These are phyloP conservation scores for Tricholoma hemisulphureum DNA, from an alignment of 768 basidiomycete genomes.

Conservation along the genomic window DNA sequence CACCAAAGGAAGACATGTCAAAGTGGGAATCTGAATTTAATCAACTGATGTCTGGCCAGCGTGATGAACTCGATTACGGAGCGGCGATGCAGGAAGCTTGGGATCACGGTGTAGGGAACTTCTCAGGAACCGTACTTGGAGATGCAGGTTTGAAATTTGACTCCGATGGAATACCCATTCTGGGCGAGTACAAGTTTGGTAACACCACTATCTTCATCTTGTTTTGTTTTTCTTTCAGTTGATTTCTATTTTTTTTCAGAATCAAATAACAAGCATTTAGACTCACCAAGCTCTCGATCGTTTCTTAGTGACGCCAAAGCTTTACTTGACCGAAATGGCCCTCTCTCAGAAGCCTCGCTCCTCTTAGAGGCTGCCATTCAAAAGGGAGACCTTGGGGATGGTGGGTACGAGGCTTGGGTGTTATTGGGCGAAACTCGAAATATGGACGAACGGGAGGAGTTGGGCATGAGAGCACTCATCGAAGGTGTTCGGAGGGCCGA, in stretches of 20 bases:
- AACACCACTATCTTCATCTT: constrained; percentile 21
- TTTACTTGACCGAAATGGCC: constrained; percentile 76
- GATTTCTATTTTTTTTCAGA: constrained; percentile 42
- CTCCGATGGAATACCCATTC: constrained; percentile 72
- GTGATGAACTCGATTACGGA: constrained; percentile 66
- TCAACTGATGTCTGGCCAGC: constrained; percentile 67
- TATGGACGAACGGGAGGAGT: constrained; percentile 86
- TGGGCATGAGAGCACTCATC: constrained; percentile 74
- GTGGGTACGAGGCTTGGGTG: constrained; percentile 89
- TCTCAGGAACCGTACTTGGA: constrained; percentile 31
- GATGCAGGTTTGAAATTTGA: constrained; percentile 51
- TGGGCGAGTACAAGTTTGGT: constrained; percentile 80
- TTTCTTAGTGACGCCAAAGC: constrained; percentile 73
- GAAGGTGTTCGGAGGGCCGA: constrained; percentile 72
- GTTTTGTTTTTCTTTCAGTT: neutral
- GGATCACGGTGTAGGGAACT: constrained; percentile 53
- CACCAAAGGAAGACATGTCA: constrained; percentile 60
- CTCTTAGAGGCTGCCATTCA: constrained; percentile 91
- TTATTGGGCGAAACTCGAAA: constrained; percentile 85
- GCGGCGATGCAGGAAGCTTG: constrained; percentile 62
- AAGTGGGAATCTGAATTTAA: constrained; percentile 86
- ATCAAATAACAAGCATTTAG: constrained; percentile 67
- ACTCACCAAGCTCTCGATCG: constrained; percentile 46
- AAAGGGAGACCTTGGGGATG: constrained; percentile 74
- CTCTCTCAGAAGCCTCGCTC: constrained; percentile 82